These are phyloP conservation scores for Euphrasia confusa DNA, from an alignment of 257 asterid genomes.

Conservation along the genomic window DNA sequence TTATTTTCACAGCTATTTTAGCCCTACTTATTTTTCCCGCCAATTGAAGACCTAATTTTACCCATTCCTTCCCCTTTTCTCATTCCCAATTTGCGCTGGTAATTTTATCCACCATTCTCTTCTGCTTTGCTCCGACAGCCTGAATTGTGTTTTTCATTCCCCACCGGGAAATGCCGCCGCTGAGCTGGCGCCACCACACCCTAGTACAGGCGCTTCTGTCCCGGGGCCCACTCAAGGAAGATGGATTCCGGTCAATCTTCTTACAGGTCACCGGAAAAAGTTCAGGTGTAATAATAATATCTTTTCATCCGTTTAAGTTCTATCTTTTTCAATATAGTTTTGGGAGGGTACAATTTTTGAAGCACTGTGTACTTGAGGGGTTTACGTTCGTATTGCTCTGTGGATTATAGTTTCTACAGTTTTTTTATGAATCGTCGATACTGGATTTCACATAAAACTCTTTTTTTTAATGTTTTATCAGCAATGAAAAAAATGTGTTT, in stretches of 20 bases:
- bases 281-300: constrained; percentile 37
- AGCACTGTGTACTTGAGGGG: constrained; percentile 4
- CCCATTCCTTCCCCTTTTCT: background rate
- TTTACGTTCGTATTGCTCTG: background rate
- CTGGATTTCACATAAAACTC: background rate
- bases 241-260: constrained; percentile 53
- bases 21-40: constrained; percentile 27
- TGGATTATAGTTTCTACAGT: background rate
- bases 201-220: constrained; percentile 71
- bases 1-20: background rate
- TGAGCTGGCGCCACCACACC: constrained; percentile 70
- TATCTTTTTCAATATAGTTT: background rate
- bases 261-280: constrained; percentile 40
- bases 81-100: background rate
- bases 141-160: background rate
- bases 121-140: background rate
- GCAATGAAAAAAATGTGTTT: background rate
- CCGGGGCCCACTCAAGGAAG: constrained; percentile 65
- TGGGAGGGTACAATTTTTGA: background rate
- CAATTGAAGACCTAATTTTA: constrained; percentile 14
- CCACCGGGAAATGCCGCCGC: constrained; percentile 39
- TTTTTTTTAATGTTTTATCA: no score
- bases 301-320: background rate
- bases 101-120: background rate
- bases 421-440: background rate